A percentile compares a stretch with the other conserved stretches of the same genome.
These are phyloP conservation scores for Trametes cingulata DNA, from an alignment of 768 basidiomycete species.

Conservation along the genomic window DNA sequence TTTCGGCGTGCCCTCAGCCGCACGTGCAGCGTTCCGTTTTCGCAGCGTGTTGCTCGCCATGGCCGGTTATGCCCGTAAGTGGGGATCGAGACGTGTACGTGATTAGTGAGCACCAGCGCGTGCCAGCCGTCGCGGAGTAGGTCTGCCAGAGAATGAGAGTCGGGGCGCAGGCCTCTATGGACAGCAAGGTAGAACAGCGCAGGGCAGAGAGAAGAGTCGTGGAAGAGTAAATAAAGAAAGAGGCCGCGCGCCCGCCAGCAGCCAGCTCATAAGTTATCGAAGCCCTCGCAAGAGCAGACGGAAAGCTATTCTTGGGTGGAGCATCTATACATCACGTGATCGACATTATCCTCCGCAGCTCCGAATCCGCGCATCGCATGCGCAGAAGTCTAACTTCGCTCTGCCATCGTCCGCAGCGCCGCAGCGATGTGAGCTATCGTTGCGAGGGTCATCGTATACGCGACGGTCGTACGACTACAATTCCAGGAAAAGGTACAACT, in stretches of 20 bases:
- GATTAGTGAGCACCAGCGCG: neutral
- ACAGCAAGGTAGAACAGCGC: neutral
- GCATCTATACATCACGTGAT: neutral
- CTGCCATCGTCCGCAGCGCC: too few relatives aligned
- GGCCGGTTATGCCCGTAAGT: neutral
- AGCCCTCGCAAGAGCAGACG: neutral
- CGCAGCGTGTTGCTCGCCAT: conserved; percentile 5
- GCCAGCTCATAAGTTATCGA: conserved; percentile 4
- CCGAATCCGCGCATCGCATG: conserved; percentile 7
- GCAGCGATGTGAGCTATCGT: too few relatives aligned
- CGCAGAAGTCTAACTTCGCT: too few relatives aligned
- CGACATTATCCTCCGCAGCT: neutral
- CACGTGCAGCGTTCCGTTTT: conserved; percentile 1
- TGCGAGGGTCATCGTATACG: too few relatives aligned
- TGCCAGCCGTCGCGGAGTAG: conserved; percentile 10
- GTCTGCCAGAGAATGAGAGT: neutral
- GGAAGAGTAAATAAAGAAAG: neutral
- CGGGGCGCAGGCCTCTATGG: neutral
- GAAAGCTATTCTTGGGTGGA: neutral
- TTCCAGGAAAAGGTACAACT: too few relatives aligned
- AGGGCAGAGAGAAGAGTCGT: neutral
- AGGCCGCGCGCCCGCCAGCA: conserved; percentile 1
- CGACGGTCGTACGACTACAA: too few relatives aligned
- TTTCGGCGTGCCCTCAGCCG: neutral
- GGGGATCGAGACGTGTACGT: neutral